Conservation (phyloP, 2,329 filamentous ascomycete species). For the Colletotrichum graminicola region DNA sequence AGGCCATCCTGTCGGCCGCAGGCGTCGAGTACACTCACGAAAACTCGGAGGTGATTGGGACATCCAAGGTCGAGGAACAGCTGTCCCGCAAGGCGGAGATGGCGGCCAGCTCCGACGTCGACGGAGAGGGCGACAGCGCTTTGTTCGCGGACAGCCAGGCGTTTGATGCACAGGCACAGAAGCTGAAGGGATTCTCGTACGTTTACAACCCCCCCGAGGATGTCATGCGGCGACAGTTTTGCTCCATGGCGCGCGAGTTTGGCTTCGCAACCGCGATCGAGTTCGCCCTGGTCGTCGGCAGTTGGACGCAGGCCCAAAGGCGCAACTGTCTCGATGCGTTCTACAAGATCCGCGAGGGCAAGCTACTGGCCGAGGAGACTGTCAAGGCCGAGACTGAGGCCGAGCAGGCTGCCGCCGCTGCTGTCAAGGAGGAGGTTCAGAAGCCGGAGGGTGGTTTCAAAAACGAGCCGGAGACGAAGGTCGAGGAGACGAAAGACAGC, state of each 20-base stretch:
- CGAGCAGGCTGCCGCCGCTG: slow-evolving; percentile 40
- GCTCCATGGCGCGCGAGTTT: slow-evolving; percentile 85
- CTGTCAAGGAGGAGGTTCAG: slow-evolving; percentile 30
- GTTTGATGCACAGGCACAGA: slow-evolving; percentile 32
- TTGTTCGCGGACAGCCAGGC: slow-evolving; percentile 69
- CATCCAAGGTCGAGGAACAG: slow-evolving; percentile 89
- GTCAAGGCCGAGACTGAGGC: slow-evolving; percentile 43
- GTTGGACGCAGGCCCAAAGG: slow-evolving; percentile 87
- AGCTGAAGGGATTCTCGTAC: slow-evolving; percentile 36
- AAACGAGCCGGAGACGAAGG: slow-evolving; percentile 8
- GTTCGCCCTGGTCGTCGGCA: slow-evolving; percentile 91
- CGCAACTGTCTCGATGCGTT: slow-evolving; percentile 84
- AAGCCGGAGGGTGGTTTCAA: slow-evolving; percentile 22
- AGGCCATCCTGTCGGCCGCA: slow-evolving; percentile 87
- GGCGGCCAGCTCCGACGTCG: slow-evolving; percentile 58
- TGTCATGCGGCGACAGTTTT: slow-evolving; percentile 86
- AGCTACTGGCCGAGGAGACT: slow-evolving; percentile 53
- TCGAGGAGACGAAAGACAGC: slow-evolving; percentile 37
- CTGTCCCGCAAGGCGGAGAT: slow-evolving; percentile 82
- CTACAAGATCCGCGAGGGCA: slow-evolving; percentile 75
- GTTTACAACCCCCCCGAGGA: slow-evolving; percentile 80
- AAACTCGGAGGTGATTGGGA: slow-evolving; percentile 94
- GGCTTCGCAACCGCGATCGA: slow-evolving; percentile 82
- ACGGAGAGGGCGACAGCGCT: slow-evolving; percentile 63
- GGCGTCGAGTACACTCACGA: slow-evolving; percentile 97